Percentiles rank a stretch among this genome's conserved stretches.
Conservation (phyloP, 2,329 filamentous ascomycete genomes). For the Fusarium dimerum region DNA sequence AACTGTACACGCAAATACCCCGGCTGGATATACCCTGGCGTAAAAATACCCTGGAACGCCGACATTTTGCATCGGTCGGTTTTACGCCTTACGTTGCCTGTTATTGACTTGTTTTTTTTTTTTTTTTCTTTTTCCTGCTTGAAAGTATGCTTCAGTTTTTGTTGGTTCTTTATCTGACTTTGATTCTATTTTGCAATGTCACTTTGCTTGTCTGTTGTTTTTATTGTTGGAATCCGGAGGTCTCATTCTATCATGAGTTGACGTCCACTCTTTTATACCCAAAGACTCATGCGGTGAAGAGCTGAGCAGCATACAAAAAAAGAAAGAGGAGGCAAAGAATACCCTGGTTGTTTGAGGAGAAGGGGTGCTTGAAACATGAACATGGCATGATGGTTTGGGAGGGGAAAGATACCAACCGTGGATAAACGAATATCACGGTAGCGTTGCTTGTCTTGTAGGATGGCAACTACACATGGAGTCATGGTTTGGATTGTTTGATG, state of each 20-base stretch:
- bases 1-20: conserved; percentile 57
- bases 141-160: conserved; percentile 18
- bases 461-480: conserved; percentile 25
- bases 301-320: conserved; percentile 32
- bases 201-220: conserved; percentile 15
- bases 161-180: conserved; percentile 2
- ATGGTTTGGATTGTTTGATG: conserved; percentile 22
- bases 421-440: conserved; percentile 23
- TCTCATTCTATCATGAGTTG: conserved; percentile 36
- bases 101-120: conserved; percentile 31
- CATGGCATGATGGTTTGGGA: conserved; percentile 24
- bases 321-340: conserved; percentile 32
- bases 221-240: conserved; percentile 28
- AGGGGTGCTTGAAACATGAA: conserved; percentile 26
- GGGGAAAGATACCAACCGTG: conserved; percentile 30
- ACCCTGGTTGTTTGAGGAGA: conserved; percentile 33
- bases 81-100: conserved; percentile 37
- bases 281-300: conserved; percentile 30
- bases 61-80: conserved; percentile 50
- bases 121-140: conserved; percentile 18
- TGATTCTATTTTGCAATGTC: conserved; percentile 3
- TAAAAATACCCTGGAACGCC: conserved; percentile 55
- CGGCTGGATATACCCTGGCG: conserved; percentile 68
- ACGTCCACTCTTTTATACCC: conserved; percentile 39
- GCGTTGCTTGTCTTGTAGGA: conserved; percentile 17